These are phyloP conservation scores for Picochlorum sp. DNA, from an alignment of 139 green algal species.

Conservation along the genomic window DNA sequence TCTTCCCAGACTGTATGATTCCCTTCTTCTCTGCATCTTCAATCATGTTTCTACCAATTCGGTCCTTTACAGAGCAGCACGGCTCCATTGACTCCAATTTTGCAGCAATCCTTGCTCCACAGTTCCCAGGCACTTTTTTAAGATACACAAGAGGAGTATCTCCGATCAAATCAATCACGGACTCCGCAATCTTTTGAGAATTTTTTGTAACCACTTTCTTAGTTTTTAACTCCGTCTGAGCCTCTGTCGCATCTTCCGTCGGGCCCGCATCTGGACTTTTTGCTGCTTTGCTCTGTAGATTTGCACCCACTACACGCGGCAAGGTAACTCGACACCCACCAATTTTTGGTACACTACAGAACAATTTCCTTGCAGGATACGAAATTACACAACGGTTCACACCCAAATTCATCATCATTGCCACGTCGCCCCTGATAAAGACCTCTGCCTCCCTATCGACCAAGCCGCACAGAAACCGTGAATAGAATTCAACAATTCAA, in stretches of 20 bases:
- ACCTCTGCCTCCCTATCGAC: no score
- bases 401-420: no score
- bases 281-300: no score
- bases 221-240: not conserved
- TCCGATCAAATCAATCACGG: constrained; percentile 24
- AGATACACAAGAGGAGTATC: constrained; percentile 94
- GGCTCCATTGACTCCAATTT: constrained; percentile 31
- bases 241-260: not conserved
- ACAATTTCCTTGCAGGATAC: no score
- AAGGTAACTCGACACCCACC: no score
- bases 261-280: no score
- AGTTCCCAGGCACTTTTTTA: constrained; percentile 21
- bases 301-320: no score
- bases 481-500: no score
- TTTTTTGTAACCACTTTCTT: not conserved
- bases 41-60: constrained; percentile 92
- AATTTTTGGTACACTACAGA: no score
- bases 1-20: constrained; percentile 75
- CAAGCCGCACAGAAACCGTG: no score
- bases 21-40: constrained; percentile 72
- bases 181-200: constrained; percentile 2
- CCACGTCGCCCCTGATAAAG: no score
- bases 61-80: constrained; percentile 14
- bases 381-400: no score
- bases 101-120: constrained; percentile 6